Conservation (phyloP, 495 filamentous ascomycete species). For the Tuber calosporum region DNA sequence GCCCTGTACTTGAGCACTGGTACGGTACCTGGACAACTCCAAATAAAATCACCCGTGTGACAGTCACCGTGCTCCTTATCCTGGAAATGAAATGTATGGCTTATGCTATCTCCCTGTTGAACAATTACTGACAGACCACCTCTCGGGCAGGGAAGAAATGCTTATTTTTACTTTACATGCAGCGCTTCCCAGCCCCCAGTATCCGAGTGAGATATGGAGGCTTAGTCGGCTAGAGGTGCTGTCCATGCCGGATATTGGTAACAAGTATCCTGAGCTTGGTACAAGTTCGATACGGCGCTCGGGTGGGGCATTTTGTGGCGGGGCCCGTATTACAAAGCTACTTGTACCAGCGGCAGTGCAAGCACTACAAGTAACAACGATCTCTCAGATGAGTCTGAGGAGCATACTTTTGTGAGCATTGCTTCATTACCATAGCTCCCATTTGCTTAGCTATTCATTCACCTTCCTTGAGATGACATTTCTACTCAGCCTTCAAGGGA, state of each 20-base stretch:
- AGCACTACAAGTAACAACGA: neutral
- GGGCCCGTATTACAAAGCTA: neutral
- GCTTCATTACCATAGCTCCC: neutral
- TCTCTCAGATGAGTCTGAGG: neutral
- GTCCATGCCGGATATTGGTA: no score
- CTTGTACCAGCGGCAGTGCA: no score
- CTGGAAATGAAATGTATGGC: neutral
- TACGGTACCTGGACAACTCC: neutral
- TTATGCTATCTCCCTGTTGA: neutral
- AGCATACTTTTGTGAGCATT: neutral
- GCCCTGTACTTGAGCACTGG: no score
- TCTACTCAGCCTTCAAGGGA: neutral
- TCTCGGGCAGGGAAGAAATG: neutral
- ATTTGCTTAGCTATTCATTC: neutral
- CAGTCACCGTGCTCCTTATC: neutral
- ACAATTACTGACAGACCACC: neutral
- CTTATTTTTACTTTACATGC: neutral
- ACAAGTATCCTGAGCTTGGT: neutral
- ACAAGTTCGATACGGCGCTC: neutral
- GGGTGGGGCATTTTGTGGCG: neutral
- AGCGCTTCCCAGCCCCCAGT: neutral
- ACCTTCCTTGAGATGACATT: neutral
- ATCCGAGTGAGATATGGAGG: neutral
- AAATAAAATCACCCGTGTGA: neutral
- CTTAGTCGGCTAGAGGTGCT: neutral